These are phyloP conservation scores for Yamadazyma insecticola DNA, from an alignment of 805 yeast genomes.

Conservation along the genomic window DNA sequence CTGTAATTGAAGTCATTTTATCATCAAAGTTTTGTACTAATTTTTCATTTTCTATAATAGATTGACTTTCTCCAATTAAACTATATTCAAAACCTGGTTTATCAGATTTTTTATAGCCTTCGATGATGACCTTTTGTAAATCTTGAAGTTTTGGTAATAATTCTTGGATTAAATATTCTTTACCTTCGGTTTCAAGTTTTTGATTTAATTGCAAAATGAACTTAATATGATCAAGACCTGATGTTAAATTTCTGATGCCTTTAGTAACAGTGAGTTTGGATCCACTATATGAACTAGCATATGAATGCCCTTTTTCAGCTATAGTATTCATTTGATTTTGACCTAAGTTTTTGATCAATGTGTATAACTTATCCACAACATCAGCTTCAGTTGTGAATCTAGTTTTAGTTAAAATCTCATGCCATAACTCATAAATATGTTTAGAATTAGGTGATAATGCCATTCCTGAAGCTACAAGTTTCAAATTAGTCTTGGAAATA, in stretches of 20 bases:
- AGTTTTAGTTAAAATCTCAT: slow-evolving; percentile 64
- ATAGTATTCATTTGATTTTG: slow-evolving; percentile 74
- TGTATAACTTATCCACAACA: slow-evolving; percentile 58
- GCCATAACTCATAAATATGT: slow-evolving; percentile 61
- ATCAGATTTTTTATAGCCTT: slow-evolving; percentile 16
- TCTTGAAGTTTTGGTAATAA: slow-evolving; percentile 61
- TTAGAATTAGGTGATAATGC: slow-evolving; percentile 61
- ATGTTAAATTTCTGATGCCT: slow-evolving; percentile 55
- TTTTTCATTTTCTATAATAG: slow-evolving; percentile 30
- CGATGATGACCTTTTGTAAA: slow-evolving; percentile 43
- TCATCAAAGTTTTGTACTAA: slow-evolving; percentile 30
- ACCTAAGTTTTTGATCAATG: slow-evolving; percentile 67
- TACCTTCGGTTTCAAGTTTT: slow-evolving; percentile 39
- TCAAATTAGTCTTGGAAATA: slow-evolving; percentile 44
- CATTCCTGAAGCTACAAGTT: slow-evolving; percentile 61
- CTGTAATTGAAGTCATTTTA: slow-evolving; percentile 2
- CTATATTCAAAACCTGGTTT: slow-evolving; percentile 41
- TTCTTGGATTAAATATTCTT: slow-evolving; percentile 34
- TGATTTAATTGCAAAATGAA: slow-evolving; percentile 59
- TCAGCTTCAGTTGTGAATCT: slow-evolving; percentile 49
- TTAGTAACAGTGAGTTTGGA: slow-evolving; percentile 59
- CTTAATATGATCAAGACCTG: slow-evolving; percentile 75
- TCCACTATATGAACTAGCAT: slow-evolving; percentile 65
- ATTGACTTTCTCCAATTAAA: slow-evolving; percentile 53
- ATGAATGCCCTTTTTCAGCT: slow-evolving; percentile 85